phyloP scores from a whole-genome alignment of 1,139 yeast genomes.

The Magnusiomyces suaveolens region DNA sequence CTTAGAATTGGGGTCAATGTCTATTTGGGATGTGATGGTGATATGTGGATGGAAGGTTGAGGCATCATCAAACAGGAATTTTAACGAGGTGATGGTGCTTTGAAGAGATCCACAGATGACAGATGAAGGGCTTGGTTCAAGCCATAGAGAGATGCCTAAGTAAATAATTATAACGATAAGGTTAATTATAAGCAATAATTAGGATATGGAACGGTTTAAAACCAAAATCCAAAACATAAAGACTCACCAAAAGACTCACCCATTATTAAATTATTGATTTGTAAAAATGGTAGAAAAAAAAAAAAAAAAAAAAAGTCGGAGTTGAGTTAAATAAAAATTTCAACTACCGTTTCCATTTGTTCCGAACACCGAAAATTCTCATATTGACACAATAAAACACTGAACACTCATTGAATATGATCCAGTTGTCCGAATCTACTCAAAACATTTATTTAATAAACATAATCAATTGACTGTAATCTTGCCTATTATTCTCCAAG shows the following conservation, averaged over 20 bases:
- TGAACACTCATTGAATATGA: too few relatives aligned
- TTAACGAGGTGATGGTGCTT: slow-evolving; percentile 54
- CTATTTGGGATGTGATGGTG: slow-evolving; percentile 52
- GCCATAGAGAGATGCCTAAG: slow-evolving; percentile 57
- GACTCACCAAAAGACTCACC: too few relatives aligned
- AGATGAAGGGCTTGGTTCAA: slow-evolving; percentile 54
- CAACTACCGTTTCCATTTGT: background rate
- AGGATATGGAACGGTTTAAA: too few relatives aligned
- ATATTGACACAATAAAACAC: too few relatives aligned
- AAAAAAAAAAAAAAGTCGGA: background rate
- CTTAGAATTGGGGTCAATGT: slow-evolving; percentile 39
- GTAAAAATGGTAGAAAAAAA: background rate
- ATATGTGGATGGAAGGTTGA: slow-evolving; percentile 67
- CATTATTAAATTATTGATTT: background rate
- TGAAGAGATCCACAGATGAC: slow-evolving; percentile 48
- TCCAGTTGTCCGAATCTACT: too few relatives aligned
- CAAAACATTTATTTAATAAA: too few relatives aligned
- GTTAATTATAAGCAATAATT: background rate
- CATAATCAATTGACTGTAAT: too few relatives aligned
- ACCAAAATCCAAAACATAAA: too few relatives aligned
- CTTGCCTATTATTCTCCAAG: too few relatives aligned
- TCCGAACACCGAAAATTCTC: background rate
- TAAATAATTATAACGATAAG: background rate
- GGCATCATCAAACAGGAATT: slow-evolving; percentile 62
- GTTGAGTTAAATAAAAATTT: background rate